Conservation (phyloP, 2,329 filamentous ascomycete species). For the Tolypocladium nubicola region DNA sequence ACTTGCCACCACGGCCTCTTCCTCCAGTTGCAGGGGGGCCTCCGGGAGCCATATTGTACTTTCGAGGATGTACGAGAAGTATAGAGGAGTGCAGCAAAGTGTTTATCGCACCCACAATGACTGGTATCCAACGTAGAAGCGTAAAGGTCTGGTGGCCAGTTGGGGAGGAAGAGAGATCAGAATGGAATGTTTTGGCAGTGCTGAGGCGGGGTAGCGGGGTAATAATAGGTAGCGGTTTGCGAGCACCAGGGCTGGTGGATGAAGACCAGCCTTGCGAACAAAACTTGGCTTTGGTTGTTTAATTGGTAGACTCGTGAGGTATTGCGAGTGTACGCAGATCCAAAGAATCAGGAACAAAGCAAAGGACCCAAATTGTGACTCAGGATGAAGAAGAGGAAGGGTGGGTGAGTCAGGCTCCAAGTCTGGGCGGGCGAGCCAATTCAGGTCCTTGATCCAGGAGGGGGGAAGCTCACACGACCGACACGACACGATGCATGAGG, state of each 20-base stretch:
- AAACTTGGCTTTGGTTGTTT: neutral
- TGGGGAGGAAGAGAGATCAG: neutral
- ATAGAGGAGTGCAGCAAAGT: neutral
- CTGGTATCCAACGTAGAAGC: neutral
- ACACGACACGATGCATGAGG: neutral
- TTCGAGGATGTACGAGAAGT: neutral
- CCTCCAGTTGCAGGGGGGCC: constrained; percentile 28
- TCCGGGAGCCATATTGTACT: constrained; percentile 31
- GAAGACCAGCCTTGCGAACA: neutral
- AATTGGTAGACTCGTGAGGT: neutral
- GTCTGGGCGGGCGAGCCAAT: neutral
- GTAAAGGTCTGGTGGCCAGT: neutral
- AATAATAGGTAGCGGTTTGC: constrained; percentile 1
- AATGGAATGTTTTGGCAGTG: constrained; percentile 9
- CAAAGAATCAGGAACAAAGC: neutral
- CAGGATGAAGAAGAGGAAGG: neutral
- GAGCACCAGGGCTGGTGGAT: neutral
- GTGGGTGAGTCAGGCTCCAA: neutral
- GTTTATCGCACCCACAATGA: neutral
- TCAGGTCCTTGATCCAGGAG: neutral
- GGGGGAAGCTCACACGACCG: neutral
- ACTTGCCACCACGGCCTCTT: constrained; percentile 78
- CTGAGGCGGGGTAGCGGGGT: constrained; percentile 28
- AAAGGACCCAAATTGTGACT: neutral
- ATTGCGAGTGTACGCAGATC: neutral